Evolutionary conservation across 2,329 filamentous ascomycete genomes (phyloP).

Genomic region (Pseudocercospora crystallina): DNA sequence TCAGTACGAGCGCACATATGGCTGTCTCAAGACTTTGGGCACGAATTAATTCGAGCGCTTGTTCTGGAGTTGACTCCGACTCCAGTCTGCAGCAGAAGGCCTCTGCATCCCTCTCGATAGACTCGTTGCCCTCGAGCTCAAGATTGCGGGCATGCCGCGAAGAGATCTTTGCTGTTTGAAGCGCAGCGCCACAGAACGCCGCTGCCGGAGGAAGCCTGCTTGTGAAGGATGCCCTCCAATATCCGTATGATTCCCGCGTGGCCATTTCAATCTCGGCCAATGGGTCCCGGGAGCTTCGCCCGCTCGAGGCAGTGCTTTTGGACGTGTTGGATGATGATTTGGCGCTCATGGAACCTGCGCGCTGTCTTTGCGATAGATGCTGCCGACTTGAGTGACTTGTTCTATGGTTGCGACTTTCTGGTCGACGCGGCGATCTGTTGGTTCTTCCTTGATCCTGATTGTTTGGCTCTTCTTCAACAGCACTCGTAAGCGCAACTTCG

Average conservation of each 20-base stretch:
- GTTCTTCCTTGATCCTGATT: too few relatives aligned
- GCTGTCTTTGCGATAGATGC: too few relatives aligned
- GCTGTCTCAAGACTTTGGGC: background rate
- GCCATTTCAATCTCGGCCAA: constrained; percentile 20
- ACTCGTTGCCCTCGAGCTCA: background rate
- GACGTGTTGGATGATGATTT: too few relatives aligned
- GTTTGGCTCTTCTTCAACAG: too few relatives aligned
- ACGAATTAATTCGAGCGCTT: background rate
- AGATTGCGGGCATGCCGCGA: background rate
- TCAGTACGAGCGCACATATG: too few relatives aligned
- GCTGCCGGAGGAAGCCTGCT: constrained; percentile 8
- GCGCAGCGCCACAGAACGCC: constrained; percentile 15
- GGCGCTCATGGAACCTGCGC: too few relatives aligned
- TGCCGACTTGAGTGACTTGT: too few relatives aligned
- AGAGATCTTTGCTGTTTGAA: constrained; percentile 11
- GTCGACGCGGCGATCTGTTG: too few relatives aligned
- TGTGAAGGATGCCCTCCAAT: constrained; percentile 17
- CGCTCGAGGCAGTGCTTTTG: too few relatives aligned
- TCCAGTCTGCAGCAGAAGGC: background rate
- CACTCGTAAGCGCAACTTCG: too few relatives aligned
- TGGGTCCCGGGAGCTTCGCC: too few relatives aligned
- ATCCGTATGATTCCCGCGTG: constrained; percentile 16
- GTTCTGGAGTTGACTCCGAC: background rate
- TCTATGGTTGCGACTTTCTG: too few relatives aligned
- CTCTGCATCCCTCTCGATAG: background rate